A percentile compares a stretch with the other conserved stretches of the same genome.
Evolutionary conservation across 2,329 filamentous ascomycete genomes (phyloP).

Genomic region (Ceratocystis huliohia): DNA sequence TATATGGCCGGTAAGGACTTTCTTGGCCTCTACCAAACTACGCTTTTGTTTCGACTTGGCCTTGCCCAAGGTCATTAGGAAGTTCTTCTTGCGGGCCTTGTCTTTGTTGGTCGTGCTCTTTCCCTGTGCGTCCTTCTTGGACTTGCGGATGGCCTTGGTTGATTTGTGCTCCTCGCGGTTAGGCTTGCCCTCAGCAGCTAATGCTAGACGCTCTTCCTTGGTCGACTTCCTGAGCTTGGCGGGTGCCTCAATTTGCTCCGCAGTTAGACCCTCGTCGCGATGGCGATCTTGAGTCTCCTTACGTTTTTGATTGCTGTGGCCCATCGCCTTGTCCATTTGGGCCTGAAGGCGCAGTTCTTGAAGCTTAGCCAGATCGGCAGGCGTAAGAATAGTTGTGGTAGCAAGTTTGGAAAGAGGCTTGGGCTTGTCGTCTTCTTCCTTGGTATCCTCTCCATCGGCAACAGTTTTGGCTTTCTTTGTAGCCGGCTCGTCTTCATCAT

Average conservation of each 20-base stretch:
- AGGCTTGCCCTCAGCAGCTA: conserved; percentile 71
- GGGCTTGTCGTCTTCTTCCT: conserved; percentile 28
- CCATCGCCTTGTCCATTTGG: conserved; percentile 52
- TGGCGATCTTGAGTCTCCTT: conserved; percentile 47
- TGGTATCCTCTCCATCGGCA: conserved; percentile 8
- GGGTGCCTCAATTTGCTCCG: conserved; percentile 81
- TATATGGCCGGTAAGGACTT: conserved; percentile 67
- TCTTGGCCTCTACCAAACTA: conserved; percentile 74
- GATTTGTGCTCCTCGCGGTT: conserved; percentile 70
- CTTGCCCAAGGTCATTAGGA: conserved; percentile 95
- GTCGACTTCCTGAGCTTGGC: conserved; percentile 69
- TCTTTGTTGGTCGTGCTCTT: conserved; percentile 97
- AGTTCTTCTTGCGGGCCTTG: conserved; percentile 95
- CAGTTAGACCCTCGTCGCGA: conserved; percentile 77
- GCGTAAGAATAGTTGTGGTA: conserved; percentile 88
- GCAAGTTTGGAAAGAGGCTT: conserved; percentile 58
- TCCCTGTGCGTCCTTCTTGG: conserved; percentile 75
- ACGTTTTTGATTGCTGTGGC: conserved; percentile 33
- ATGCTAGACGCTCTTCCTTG: conserved; percentile 76
- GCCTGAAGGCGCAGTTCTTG: conserved; percentile 70
- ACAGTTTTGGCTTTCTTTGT: conserved; percentile 34
- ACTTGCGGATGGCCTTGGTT: conserved; percentile 69
- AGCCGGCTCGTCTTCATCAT: conserved; percentile 60
- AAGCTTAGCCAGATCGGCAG: conserved; percentile 89
- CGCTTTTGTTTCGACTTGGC: conserved; percentile 92